Conservation (phyloP, 2,329 filamentous ascomycete species). For the Clonostachys solani region DNA sequence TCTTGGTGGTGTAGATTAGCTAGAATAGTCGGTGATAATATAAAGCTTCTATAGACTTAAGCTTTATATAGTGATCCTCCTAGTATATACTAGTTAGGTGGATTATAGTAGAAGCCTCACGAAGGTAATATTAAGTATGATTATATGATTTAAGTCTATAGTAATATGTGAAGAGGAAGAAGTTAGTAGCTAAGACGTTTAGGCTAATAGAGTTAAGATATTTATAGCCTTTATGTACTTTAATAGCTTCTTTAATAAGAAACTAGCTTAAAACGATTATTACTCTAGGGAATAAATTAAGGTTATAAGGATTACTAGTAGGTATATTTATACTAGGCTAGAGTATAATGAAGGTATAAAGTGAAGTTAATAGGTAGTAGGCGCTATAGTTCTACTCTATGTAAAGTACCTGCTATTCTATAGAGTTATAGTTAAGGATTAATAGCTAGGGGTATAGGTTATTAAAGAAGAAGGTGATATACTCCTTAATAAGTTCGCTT, state of each 20-base stretch:
- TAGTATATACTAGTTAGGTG: conserved; percentile 57
- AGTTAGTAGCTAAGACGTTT: conserved; percentile 66
- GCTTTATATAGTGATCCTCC: conserved; percentile 57
- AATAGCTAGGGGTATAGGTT: conserved; percentile 62
- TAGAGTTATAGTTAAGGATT: conserved; percentile 52
- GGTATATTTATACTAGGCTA: conserved; percentile 64
- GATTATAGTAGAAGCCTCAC: conserved; percentile 70
- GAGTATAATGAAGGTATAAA: conserved; percentile 65
- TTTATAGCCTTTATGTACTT: conserved; percentile 59
- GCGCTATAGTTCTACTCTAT: conserved; percentile 59
- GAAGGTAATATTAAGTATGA: conserved; percentile 74
- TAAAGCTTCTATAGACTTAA: conserved; percentile 55
- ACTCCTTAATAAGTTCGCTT: conserved; percentile 59
- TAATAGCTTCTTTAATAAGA: conserved; percentile 62
- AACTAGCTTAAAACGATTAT: conserved; percentile 62
- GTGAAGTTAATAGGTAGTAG: conserved; percentile 60
- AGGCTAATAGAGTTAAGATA: conserved; percentile 52
- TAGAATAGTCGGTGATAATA: conserved; percentile 66
- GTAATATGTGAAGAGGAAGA: conserved; percentile 72
- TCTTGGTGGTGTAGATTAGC: conserved; percentile 68
- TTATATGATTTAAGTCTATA: conserved; percentile 70
- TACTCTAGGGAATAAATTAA: conserved; percentile 51
- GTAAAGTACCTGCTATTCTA: conserved; percentile 55
- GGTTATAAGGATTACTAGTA: conserved; percentile 47
- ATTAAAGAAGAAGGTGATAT: conserved; percentile 64